Base-by-base conservation (phyloP, 2,329 filamentous ascomycete genomes). In the Coniochaeta sp. region DNA sequence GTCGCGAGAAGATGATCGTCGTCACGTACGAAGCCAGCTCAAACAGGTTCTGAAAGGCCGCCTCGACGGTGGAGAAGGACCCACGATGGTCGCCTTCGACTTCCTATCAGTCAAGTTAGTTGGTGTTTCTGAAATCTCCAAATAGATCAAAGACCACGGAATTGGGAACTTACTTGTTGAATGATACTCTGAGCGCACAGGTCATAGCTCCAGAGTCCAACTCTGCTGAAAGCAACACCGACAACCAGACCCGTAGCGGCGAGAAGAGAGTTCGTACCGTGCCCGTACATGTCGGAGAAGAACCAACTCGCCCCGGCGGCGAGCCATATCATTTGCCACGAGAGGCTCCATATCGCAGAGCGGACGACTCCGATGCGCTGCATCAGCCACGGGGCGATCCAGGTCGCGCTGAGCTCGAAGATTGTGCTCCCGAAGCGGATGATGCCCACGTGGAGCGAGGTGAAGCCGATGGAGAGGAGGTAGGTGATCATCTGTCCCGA, bases 331-430 rank as follows among this genome's bases (percentile, higher is more conserved):
- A 88, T 75, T 68, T 91, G 88, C 82, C 86, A 89, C 60, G 81
- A 86, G 11, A 88, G 68, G 63, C 84, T 85, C 89, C 89, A 92
- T 3, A 91, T 77, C 0, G 89, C 89, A 0, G 82, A 79, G n/a
- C 89, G 76, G 8, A 90, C 76, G 1, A 80, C 74, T 0, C 86
- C 84, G 43, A 88, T 80, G 43, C 71, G 73, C 2, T 65, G 66
- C 77, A 85, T 86, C 16, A 87, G 68, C 59, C 74, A 72, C 0
- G 86, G 86, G 0, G 81, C 83, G 0, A 81, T 68, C 77, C 82
- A 87, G 0, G 87, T 89, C 0, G 86, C 85, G 8, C 75, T 74
- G 2, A 89, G 71, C 68, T 89, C 87, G 57, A 85, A 78, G 2
- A 78, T 60, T 1, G 82, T 80, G 33, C 81, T 80, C 5, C 78